Base-by-base conservation (phyloP, 1,139 yeast genomes). In the Magnusiomyces sp. region DNA sequence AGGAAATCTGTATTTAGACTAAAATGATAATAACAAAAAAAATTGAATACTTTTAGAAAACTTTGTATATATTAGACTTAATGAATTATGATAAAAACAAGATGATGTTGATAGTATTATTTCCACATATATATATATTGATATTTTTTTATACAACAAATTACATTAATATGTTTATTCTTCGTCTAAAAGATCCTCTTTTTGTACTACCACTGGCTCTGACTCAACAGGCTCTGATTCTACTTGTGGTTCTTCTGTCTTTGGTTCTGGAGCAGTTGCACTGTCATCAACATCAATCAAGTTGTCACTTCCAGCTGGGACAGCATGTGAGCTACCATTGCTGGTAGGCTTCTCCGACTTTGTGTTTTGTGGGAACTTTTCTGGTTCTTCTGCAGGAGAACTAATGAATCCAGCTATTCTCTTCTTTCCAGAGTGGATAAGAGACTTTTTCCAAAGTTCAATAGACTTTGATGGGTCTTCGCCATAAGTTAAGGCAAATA, bases 401-500 rank as follows among this genome's bases (percentile, higher is more conserved):
- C 60, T 53, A 44, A 68, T 62, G 38, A 61, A 51, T 19, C 77
- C 80, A 51, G 90, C 81, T 50, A 87, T 71, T 52, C 73, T 71
- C 1, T 67, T 64, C 59, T 84, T 82, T 42, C 83, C 84, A 32
- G 71, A 66, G 27, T 68, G 62, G 2, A 53, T 62, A 55, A 90
- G 74, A 43, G 73, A 67, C 11, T 71, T 66, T 67, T 84, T 86
- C 97, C 97, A 90, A 51, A 70, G 66, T 32, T 70, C 69, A 45
- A 86, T 75, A 33, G 79, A 69, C 34, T 71, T 71, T 33, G 71
- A 67, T 23, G 69, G 65, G 50, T 77, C 76, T 39, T 76, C 75
- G 38, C 84, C 83, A 64, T 88, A 92, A 47, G 94, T 83, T 47
- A 78, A 73, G 38, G 86, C 88, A 58, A 92, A 77, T 53, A 92